Conservation (phyloP, 768 basidiomycete species). For the Ramaria sp. region DNA sequence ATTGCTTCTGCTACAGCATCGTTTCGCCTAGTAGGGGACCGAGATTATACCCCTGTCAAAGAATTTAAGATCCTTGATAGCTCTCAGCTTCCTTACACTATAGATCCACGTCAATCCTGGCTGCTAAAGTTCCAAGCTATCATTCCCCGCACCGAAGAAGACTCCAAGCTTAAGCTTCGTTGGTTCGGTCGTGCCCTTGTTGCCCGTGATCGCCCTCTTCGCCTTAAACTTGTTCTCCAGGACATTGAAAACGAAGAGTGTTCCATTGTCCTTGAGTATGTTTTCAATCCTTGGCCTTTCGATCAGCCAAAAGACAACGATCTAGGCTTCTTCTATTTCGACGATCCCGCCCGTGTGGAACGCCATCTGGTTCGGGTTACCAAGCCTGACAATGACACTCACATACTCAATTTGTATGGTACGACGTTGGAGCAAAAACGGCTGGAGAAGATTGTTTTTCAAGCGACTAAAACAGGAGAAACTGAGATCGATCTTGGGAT, state of each 20-base stretch:
- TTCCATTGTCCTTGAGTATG: conserved; percentile 29
- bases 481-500: conserved; percentile 27
- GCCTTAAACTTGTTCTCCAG: conserved; percentile 25
- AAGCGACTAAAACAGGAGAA: conserved; percentile 27
- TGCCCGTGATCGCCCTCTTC: conserved; percentile 25
- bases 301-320: conserved; percentile 19
- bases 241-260: conserved; percentile 29
- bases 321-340: conserved; percentile 26
- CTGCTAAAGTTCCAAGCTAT: conserved; percentile 20
- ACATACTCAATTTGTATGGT: conserved; percentile 18
- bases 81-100: conserved; percentile 21
- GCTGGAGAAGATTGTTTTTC: conserved; percentile 25
- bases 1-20: conserved; percentile 23
- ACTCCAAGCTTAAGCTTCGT: conserved; percentile 19
- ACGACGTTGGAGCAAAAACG: conserved; percentile 17
- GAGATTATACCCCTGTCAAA: conserved; percentile 14
- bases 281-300: conserved; percentile 20
- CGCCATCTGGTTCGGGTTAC: conserved; percentile 21
- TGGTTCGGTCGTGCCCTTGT: conserved; percentile 23
- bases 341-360: conserved; percentile 20
- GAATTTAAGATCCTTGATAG: conserved; percentile 19
- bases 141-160: conserved; percentile 26
- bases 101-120: conserved; percentile 28
- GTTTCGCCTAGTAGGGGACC: conserved; percentile 26
- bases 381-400: conserved; percentile 10